Evolutionary conservation across 805 yeast species (phyloP), one percentile per base, ranked within the genome.

Genomic region (Saturnispora hagleri): DNA sequence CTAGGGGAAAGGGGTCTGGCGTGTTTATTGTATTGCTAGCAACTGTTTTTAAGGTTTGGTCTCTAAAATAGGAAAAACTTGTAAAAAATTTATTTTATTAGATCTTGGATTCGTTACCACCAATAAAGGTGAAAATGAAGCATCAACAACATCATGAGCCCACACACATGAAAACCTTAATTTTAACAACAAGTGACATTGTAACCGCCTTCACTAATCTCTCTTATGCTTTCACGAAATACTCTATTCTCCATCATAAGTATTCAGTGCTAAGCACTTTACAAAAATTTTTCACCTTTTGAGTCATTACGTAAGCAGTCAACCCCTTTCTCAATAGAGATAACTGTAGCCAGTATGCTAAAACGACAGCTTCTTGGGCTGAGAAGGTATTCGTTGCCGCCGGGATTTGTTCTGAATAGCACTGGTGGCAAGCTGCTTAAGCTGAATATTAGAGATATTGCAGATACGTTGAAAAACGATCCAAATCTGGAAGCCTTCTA

Each of bases 401-500:
- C 51, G 20, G 51, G 51, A 17, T n/a, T 36, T 12, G 18, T 43
- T 13, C 10, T 49, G 7, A 41, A 41, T 15, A n/a, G 17, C 18
- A 26, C 36, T 3, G 5, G 7, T n/a, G 17, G 3, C 22, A 43
- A 36, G 5, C 9, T 4, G 4, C 20, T n/a, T 13, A 34, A 24
- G 6, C 34, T 53, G 7, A 35, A 47, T 22, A 27, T 48, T 3
- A 22, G 40, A 18, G 58, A 55, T 17, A 46, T 55, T 17, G 52
- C 56, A 26, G 55, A 61, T 26, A 55, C 63, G 6, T 46, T 66
- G 20, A 60, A 66, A 13, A 55, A 58, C 35, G 65, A 65, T 47
- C 66, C 67, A 0, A 61, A 61, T 46, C 50, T 64, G n/a, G 63
- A 53, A 36, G 65, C 62, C 2, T 67, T 66, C 43, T 60, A 60